These are phyloP conservation scores for Fraxinus latifolia DNA, from an alignment of 305 asterid species.

Conservation along the genomic window DNA sequence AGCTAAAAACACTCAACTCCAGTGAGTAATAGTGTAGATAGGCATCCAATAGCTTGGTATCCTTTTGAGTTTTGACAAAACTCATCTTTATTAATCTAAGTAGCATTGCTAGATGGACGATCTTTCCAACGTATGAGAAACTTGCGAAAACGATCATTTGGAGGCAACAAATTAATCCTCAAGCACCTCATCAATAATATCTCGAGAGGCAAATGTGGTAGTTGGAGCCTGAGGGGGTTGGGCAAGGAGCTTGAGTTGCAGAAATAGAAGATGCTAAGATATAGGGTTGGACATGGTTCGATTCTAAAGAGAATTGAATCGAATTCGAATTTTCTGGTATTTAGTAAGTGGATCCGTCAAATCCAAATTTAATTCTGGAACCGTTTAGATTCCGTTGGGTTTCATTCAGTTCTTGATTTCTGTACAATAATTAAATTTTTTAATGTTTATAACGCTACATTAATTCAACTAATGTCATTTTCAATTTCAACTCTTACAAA, in stretches of 20 bases:
- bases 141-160: background rate
- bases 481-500: too few relatives aligned
- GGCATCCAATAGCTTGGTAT: background rate
- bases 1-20: background rate
- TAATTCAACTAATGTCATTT: too few relatives aligned
- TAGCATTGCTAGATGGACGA: background rate
- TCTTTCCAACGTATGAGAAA: background rate
- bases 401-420: too few relatives aligned
- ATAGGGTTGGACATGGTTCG: too few relatives aligned
- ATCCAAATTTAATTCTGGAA: too few relatives aligned
- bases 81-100: background rate
- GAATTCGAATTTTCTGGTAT: too few relatives aligned
- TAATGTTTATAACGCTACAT: too few relatives aligned
- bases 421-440: too few relatives aligned
- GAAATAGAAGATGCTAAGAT: background rate
- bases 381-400: too few relatives aligned
- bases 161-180: background rate
- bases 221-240: background rate
- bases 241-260: background rate
- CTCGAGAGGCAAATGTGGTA: background rate
- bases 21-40: background rate
- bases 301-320: too few relatives aligned
- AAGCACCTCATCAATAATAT: background rate
- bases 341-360: too few relatives aligned
- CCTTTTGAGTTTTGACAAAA: background rate